phyloP scores from a whole-genome alignment of 768 basidiomycete species.

The Leucocoprinus birnbaumii region DNA sequence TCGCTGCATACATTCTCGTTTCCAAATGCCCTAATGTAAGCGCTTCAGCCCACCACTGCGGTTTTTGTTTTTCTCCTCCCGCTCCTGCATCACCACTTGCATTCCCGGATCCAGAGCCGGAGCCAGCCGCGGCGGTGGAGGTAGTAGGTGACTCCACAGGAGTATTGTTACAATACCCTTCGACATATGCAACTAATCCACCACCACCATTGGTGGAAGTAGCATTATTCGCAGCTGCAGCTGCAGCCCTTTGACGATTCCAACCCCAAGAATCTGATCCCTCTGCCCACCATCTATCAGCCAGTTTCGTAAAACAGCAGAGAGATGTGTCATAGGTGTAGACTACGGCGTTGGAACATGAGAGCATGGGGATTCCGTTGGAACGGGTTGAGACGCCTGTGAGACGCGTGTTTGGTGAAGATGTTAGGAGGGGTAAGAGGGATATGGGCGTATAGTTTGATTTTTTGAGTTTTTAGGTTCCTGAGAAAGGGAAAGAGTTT shows the following conservation, averaged over 20 bases:
- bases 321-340: slow-evolving; percentile 77
- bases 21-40: slow-evolving; percentile 89
- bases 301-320: slow-evolving; percentile 68
- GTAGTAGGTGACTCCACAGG: slow-evolving; percentile 20
- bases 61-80: slow-evolving; percentile 28
- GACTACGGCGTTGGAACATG: slow-evolving; percentile 72
- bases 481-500: slow-evolving; percentile 32
- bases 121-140: slow-evolving; percentile 29
- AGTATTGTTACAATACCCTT: slow-evolving; percentile 24
- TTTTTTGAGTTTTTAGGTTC: slow-evolving; percentile 68
- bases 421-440: slow-evolving; percentile 51
- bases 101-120: background rate
- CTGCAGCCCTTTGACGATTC: slow-evolving; percentile 15
- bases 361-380: slow-evolving; percentile 77
- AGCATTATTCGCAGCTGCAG: background rate
- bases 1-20: slow-evolving; percentile 71
- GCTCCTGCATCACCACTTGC: background rate
- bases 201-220: slow-evolving; percentile 22
- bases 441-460: slow-evolving; percentile 66
- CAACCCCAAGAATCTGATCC: slow-evolving; percentile 84
- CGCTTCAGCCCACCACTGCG: slow-evolving; percentile 81
- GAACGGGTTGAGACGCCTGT: slow-evolving; percentile 65
- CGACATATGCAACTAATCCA: slow-evolving; percentile 46
- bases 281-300: slow-evolving; percentile 81
- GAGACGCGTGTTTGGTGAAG: slow-evolving; percentile 56